Base-by-base conservation (phyloP, 2,329 filamentous ascomycete genomes). In the Nemania abortiva region DNA sequence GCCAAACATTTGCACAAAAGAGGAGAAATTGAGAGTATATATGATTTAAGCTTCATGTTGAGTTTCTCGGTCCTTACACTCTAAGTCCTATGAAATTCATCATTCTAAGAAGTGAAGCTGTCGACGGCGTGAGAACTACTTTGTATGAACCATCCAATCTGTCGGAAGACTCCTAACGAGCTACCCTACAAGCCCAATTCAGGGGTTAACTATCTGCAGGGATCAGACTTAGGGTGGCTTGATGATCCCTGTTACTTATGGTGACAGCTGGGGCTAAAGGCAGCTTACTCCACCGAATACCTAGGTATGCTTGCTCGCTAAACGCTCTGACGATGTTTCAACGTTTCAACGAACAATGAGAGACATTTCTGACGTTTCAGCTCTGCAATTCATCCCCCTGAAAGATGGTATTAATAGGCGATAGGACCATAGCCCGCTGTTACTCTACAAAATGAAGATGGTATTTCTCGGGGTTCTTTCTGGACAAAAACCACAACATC, bases 341-440 rank as follows among this genome's bases (percentile, higher is more conserved):
- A 62, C 39, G 56, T 52, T 62, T 62, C 24, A 29, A 24, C 45
- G 24, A 37, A 61, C n/a, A 22, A 39, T 20, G 27, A n/a, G 42
- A 37, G 49, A 58, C 22, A 72, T 72, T 60, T 66, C 69, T 74
- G 66, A 70, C 60, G 75, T 76, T 76, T 76, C 75, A 75, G 69
- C 58, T 57, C 49, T 73, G 71, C 67, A 73, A 68, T 34, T 72
- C 69, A 50, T 42, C 49, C 42, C 66, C 66, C 57, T 67, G 34
- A 53, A 47, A 18, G 52, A 63, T 34, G 47, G 9, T 13, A 31
- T 34, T 42, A 22, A 50, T 57, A 29, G 9, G 9, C 29, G 39
- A 39, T 63, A 42, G 24, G 3, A 24, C 18, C 3, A 53, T n/a
- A 34, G 24, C 24, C 31, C 52, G 13, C 18, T 24, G 24, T 34